Conservation (phyloP, 495 filamentous ascomycete genomes). For the Trichoderma erinaceum region DNA sequence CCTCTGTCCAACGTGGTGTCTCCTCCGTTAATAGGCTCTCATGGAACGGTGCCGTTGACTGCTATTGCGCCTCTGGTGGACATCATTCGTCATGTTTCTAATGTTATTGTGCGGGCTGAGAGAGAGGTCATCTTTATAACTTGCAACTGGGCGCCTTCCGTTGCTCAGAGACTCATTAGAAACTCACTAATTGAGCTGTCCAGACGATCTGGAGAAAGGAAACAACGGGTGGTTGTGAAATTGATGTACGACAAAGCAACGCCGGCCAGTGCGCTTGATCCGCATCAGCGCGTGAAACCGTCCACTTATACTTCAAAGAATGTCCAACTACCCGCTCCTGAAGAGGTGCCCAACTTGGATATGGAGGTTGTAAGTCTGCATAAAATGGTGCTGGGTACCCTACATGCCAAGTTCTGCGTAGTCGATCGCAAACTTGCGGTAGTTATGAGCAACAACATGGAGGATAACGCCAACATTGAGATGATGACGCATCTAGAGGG, state of each 20-base stretch:
- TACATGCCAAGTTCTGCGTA: slow-evolving; percentile 72
- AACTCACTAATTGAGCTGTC: slow-evolving; percentile 66
- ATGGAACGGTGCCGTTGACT: slow-evolving; percentile 60
- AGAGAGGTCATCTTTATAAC: slow-evolving; percentile 68
- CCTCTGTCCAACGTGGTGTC: slow-evolving; percentile 54
- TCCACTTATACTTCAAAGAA: slow-evolving; percentile 51
- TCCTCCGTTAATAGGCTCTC: slow-evolving; percentile 63
- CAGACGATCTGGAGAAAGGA: slow-evolving; percentile 52
- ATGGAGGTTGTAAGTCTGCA: slow-evolving; percentile 72
- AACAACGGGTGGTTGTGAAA: slow-evolving; percentile 58
- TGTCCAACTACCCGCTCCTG: slow-evolving; percentile 52
- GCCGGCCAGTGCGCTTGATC: slow-evolving; percentile 55
- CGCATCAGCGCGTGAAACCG: slow-evolving; percentile 52
- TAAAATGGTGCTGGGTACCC: slow-evolving; percentile 63
- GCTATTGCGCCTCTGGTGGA: slow-evolving; percentile 61
- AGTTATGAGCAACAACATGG: slow-evolving; percentile 70
- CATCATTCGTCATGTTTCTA: slow-evolving; percentile 65
- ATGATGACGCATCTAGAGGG: slow-evolving; percentile 78
- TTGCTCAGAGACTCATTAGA: slow-evolving; percentile 58
- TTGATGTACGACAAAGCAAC: slow-evolving; percentile 69
- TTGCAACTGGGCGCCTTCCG: slow-evolving; percentile 66
- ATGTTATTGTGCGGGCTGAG: slow-evolving; percentile 66
- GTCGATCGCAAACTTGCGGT: slow-evolving; percentile 64
- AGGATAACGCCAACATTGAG: slow-evolving; percentile 72
- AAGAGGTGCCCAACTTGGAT: slow-evolving; percentile 65